Evolutionary conservation across 73 alveolate genomes (phyloP).

Genomic region (Paramecium sexaurelia): DNA sequence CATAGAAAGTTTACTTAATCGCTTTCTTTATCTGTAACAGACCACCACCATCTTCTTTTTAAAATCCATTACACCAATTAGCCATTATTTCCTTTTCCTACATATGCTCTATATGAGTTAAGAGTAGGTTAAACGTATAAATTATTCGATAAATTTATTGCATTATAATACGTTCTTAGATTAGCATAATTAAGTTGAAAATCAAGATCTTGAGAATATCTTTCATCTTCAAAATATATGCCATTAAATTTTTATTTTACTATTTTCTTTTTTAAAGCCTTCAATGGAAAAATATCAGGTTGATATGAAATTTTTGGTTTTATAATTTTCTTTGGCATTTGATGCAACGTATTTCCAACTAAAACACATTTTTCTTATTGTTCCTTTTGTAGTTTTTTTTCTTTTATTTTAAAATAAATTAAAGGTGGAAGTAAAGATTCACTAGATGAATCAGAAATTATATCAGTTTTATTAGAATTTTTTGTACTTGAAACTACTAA

Average conservation of each 20-base stretch:
- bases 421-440: background rate
- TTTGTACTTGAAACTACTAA: background rate
- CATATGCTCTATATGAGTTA: slow-evolving; percentile 67
- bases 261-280: background rate
- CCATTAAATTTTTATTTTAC: background rate
- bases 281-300: background rate
- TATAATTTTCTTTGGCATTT: background rate
- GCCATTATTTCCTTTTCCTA: slow-evolving; percentile 87
- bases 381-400: background rate
- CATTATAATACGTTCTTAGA: background rate
- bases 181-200: background rate
- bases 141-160: background rate
- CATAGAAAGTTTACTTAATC: slow-evolving; percentile 72
- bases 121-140: background rate
- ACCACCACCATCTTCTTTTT: slow-evolving; percentile 84
- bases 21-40: slow-evolving; percentile 55
- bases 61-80: slow-evolving; percentile 65
- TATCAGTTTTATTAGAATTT: background rate
- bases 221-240: slow-evolving; percentile 28
- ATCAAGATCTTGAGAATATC: background rate
- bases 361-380: background rate
- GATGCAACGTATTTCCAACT: background rate
- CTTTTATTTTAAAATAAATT: background rate
- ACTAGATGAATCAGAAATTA: background rate
- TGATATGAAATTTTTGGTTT: background rate